These are phyloP conservation scores for Penicillium freii DNA, from an alignment of 2,329 filamentous ascomycete genomes.

Conservation along the genomic window DNA sequence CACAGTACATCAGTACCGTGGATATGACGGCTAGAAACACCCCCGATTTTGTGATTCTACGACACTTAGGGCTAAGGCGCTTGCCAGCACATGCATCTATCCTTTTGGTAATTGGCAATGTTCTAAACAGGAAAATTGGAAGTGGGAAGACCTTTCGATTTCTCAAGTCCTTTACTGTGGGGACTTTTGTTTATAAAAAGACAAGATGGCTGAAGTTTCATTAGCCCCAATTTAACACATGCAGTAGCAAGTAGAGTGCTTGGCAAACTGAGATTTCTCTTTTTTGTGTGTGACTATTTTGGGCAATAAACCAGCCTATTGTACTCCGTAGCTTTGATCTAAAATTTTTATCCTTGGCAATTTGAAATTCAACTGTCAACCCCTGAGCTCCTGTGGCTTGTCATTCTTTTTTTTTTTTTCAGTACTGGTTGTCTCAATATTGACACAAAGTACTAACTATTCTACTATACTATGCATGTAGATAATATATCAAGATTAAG, in stretches of 20 bases:
- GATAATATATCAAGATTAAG: not conserved
- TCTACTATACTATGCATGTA: not conserved
- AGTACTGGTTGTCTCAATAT: not conserved
- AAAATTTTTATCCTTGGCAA: not conserved
- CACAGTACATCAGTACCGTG: not conserved
- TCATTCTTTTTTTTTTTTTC: not conserved
- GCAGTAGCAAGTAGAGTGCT: not conserved
- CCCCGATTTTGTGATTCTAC: not conserved
- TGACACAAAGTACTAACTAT: not conserved
- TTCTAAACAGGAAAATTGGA: not conserved
- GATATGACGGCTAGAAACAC: not conserved
- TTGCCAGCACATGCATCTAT: constrained; percentile 20
- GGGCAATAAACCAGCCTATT: not conserved
- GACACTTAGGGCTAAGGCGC: constrained; percentile 3
- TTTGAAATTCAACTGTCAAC: not conserved
- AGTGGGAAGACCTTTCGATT: not conserved
- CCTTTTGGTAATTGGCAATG: not conserved
- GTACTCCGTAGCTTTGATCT: not conserved
- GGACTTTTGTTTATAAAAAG: not conserved
- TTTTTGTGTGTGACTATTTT: not conserved
- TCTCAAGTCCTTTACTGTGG: not conserved
- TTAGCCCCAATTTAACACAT: not conserved
- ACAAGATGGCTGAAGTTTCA: not conserved
- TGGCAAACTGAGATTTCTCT: not conserved
- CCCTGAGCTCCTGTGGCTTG: not conserved